Evolutionary conservation across 2,329 filamentous ascomycete genomes (phyloP), one percentile per base, ranked within the genome.

Genomic region (Phoma sp.): DNA sequence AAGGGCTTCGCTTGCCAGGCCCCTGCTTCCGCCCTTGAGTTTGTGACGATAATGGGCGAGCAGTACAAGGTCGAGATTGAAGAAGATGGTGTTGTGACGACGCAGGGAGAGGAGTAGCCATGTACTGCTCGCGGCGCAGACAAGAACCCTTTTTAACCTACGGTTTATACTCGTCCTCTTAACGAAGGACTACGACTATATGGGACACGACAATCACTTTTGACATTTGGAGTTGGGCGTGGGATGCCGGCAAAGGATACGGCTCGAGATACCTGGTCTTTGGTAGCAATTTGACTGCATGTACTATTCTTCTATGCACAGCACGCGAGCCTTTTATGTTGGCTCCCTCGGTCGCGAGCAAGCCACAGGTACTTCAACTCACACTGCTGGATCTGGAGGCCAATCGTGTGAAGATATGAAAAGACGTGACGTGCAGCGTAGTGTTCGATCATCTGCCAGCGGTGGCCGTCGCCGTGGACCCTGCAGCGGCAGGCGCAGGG

Each of bases 1-100:
- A 95, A 90, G 78, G 91, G 88, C 39, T 95, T 96, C 72, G 85
- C 91, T 26, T 89, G 88, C 45, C 86, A 88, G 59, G 87, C 88
- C 28, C 87, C 91, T 1, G 84, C 85, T 53, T 85, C 86, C 65
- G 83, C 87, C 17, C 80, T 96, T 50, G 82, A 91, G 54, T 81
- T 81, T 5, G 83, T 96, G 25, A 83, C 87, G 63, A 78, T 84
- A 1, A 80, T 84, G 77, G 86, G 86, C 54, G 78, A 80, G 48
- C 73, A 83, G 55, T 87, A 87, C 75, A 78, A 84, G 45, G 85
- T 87, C 1, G 73, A 81, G 25, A 85, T 97, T 59, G 92, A 96
- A 76, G 87, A 93, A 67, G 92, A 96, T 69, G 80, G 89, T 68
- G 76, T 87, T 21, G 83, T 95, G 42, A 80, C 59, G 7, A 84